Conservation (phyloP, 805 yeast species). For the Ogataea trehalophila region DNA sequence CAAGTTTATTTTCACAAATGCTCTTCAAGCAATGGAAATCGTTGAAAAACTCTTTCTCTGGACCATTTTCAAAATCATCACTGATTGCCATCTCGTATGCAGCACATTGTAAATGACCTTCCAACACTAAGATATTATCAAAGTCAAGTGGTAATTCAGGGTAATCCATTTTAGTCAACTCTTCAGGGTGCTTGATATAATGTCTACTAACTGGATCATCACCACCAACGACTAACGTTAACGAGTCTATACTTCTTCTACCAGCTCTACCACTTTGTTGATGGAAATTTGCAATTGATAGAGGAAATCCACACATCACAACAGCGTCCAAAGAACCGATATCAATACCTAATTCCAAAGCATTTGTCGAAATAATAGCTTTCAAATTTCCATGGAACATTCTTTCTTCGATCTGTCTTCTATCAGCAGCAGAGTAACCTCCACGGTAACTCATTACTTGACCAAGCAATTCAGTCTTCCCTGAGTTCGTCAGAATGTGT, state of each 20-base stretch:
- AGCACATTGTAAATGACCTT: conserved; percentile 90
- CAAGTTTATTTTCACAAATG: conserved; percentile 31
- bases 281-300: conserved; percentile 78
- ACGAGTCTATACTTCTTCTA: conserved; percentile 75
- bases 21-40: conserved; percentile 24
- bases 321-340: conserved; percentile 92
- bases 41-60: conserved; percentile 57
- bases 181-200: conserved; percentile 65
- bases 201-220: conserved; percentile 82
- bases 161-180: conserved; percentile 46
- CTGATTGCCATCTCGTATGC: conserved; percentile 76
- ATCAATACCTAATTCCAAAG: conserved; percentile 93
- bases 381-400: conserved; percentile 84
- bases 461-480: conserved; percentile 41
- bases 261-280: conserved; percentile 99
- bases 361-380: conserved; percentile 92
- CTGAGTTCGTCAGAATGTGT: conserved; percentile 40
- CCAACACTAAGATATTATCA: conserved; percentile 58
- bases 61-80: conserved; percentile 28
- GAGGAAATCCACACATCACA: conserved; percentile 87
- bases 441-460: conserved; percentile 92
- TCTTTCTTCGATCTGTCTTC: conserved; percentile 81
- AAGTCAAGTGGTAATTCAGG: conserved; percentile 59
- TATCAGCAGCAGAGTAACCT: conserved; percentile 82
- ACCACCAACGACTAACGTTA: conserved; percentile 81